Base-by-base conservation (phyloP, 192 early-diverging fungal genomes). In the Coemansia sp. region DNA sequence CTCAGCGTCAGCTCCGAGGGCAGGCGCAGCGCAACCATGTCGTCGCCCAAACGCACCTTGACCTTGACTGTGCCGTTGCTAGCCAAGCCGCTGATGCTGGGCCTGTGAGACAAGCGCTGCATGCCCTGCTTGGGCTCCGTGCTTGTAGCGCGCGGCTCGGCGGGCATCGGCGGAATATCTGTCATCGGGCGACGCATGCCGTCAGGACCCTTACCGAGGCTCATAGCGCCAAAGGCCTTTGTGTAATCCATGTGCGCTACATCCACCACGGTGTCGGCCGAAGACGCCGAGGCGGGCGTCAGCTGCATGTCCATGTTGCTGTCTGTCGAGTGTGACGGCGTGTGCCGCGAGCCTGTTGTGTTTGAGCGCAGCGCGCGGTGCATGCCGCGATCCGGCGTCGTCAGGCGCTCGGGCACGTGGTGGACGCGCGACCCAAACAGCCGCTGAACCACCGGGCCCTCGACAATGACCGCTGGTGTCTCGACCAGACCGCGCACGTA, bases 21-120 rank as follows among this genome's bases (percentile, higher is more conserved):
- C 49, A 90, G 67, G 50, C 82, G 81, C 46, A 90, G 83, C 5
- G 87, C 87, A 55, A 85, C 80, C 54, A 87, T 82, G 46, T 90
- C 87, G 23, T 80, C 83, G 32, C 78, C 69, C 55, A 81, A 78
- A 35, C 74, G 78, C 44, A 90, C 81, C 69, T 90, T 90, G 30
- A 87, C 75, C 59, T 87, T 90, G 39, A 90, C 82, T 39, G 50
- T 73, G 19, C 55, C 15, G 36, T 22, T 35, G 10, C 34, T 50
- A 24, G 53, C 51, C 53, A 61, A 58, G 38, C 23, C 50, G 28
- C 52, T 15, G 32, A 55, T 53, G 43, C 75, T 58, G 33, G 72
- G 27, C 60, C 64, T 50, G 76, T 63, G 76, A 17, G 43, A 48
- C 34, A 73, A 34, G 46, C 50, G 61, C 50, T 45, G 55, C 67